phyloP scores from a whole-genome alignment of 345 rosid genomes.

The Eucalyptus regnans region DNA sequence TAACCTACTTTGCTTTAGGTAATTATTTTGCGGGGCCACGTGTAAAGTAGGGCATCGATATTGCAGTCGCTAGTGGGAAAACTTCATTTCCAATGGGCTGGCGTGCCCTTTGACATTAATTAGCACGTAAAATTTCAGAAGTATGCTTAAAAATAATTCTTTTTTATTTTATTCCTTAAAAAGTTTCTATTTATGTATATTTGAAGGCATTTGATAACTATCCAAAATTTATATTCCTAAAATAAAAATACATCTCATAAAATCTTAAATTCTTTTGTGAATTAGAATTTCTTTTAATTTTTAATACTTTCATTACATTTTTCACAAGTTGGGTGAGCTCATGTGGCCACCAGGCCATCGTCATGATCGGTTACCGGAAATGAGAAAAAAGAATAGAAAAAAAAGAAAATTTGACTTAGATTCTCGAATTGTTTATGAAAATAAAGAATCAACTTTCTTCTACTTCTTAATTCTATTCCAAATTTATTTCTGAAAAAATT shows the following conservation, averaged over 20 bases:
- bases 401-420: too few species aligned
- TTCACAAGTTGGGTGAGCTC: too few species aligned
- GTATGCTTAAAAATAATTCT: too few species aligned
- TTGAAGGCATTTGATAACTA: fast-evolving
- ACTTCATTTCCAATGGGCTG: not conserved
- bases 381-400: fast-evolving
- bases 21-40: fast-evolving
- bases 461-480: too few species aligned
- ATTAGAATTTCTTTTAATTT: too few species aligned
- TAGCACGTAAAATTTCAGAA: fast-evolving
- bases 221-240: fast-evolving
- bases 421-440: fast-evolving
- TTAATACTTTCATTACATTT: too few species aligned
- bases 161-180: fast-evolving
- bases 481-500: too few species aligned
- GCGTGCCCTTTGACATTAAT: too few species aligned
- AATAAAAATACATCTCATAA: fast-evolving
- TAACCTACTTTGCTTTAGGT: not conserved
- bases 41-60: fast-evolving
- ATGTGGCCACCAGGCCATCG: fast-evolving
- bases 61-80: not conserved
- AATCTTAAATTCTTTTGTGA: too few species aligned
- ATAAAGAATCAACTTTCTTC: too few species aligned
- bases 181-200: fast-evolving
- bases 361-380: fast-evolving